Base-by-base conservation (phyloP, 129 eudicot species). In the Pittosporum tobira region DNA sequence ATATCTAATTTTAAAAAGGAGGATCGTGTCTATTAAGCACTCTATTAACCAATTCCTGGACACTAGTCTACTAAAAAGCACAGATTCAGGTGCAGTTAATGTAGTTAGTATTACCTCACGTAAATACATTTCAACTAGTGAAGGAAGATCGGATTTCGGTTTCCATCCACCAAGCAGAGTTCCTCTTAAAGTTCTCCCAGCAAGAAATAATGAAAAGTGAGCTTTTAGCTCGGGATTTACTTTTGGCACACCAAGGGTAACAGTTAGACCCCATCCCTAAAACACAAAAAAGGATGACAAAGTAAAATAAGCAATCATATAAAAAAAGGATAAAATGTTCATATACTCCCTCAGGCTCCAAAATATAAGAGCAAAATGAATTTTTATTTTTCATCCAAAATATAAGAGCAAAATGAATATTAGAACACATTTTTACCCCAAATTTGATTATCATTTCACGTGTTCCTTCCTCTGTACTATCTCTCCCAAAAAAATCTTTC, bases 91-190 rank as follows among this genome's bases (percentile, higher is more conserved):
- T 40, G 14, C 46, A 40, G 46, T 40, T 18, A n/a, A n/a, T n/a
- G n/a, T n/a, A 5, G 3, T 54, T 18, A 1, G 28, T 28, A 55
- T 49, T 70, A 91, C 98, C 91, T 87, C 69, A 28, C 66, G 77
- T 23, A 87, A 38, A 64, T 84, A 93, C 99, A 81, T 84, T 40
- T 87, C 94, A 45, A 93, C 81, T 28, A 93, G 68, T 11, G 63
- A 65, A 30, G 99, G 99, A 61, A 87, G 55, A 70, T 93, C 96
- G 11, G 96, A 87, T 73, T 93, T 93, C n/a, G 99, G 96, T 65
- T 75, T 93, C 99, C 99, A 93, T 69, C 99, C 99, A 66, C 99
- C 99, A 61, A 79, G 77, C 28, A 93, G 85, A 34, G 96, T 81
- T 42, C 96, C 99, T 64, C 52, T 84, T 48, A 93, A 79, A 16